Base-by-base conservation (phyloP, 306 rosid species). In the Corylus avellana region DNA sequence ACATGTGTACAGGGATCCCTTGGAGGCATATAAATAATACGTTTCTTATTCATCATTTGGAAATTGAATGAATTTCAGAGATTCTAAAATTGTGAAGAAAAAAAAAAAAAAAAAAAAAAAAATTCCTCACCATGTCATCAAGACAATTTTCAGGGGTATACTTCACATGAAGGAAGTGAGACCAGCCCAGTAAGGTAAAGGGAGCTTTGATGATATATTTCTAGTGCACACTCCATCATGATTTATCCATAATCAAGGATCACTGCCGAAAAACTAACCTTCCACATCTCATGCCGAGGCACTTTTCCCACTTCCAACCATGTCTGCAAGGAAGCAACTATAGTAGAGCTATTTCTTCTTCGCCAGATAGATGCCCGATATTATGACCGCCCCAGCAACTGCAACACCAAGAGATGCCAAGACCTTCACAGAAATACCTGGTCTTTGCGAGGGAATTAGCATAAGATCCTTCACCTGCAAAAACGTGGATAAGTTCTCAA, bases 381-480 rank as follows among this genome's bases (percentile, higher is more conserved):
- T 37, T 35, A 95, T 88, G 80, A 94, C 98, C 25, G 56, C 90
- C 58, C 97, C 98, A 5, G 87, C 94, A 68, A 87, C 94, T 0
- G 88, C 93, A 74, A 88, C 87, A 39, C 94, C 94, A 0, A 85
- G 57, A 13, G 92, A 84, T 54, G 87, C 83, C 5, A 91, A 51
- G 44, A 95, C 70, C 79, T 55, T 90, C 32, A 57, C n/a, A 1
- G 96, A 82, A 57, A 84, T 1, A 44, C 55, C 76, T 12, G 84
- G 81, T 75, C 79, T 81, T 14, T 84, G 83, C 17, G 90, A 75
- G 12, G 95, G 98, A 83, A 88, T 44, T 80, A 77, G 86, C 91
- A 91, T 47, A 61, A 95, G 93, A 82, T 95, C 98, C 77, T 75
- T 90, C 79, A 91, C 80, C 99, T 95, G 89, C 85, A 75, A 18